Evolutionary conservation across 2,329 filamentous ascomycete species (phyloP).

Genomic region (Microdochium nivale): DNA sequence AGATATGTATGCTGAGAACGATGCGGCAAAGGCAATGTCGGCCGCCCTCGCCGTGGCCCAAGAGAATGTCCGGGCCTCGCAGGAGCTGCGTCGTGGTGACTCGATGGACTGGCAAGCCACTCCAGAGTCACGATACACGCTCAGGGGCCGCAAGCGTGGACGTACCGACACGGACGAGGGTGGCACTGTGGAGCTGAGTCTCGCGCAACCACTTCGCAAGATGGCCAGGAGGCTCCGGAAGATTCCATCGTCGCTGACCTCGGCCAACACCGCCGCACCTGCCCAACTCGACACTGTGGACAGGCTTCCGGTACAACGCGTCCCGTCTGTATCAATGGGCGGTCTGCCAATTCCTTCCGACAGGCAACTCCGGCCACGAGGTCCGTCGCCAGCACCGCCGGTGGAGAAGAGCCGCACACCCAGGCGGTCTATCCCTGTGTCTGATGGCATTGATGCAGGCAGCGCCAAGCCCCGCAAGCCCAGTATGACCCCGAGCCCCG

Average conservation of each 20-base stretch:
- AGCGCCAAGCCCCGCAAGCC: slow-evolving; percentile 10
- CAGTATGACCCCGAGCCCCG: slow-evolving; percentile 6
- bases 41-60: neutral
- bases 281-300: slow-evolving; percentile 9
- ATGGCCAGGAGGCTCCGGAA: slow-evolving; percentile 46
- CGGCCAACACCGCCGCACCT: slow-evolving; percentile 18
- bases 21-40: neutral
- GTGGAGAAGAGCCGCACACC: neutral
- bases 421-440: slow-evolving; percentile 1
- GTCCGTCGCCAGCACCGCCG: neutral
- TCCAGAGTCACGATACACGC: slow-evolving; percentile 11
- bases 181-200: slow-evolving; percentile 10
- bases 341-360: neutral
- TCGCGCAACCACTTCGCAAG: slow-evolving; percentile 20
- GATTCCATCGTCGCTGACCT: slow-evolving; percentile 24
- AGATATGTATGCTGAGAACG: neutral
- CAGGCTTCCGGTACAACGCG: neutral
- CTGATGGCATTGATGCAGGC: slow-evolving; percentile 5
- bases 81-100: slow-evolving; percentile 1
- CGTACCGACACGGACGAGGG: slow-evolving; percentile 27
- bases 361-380: neutral
- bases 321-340: neutral
- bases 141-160: slow-evolving; percentile 42
- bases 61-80: neutral
- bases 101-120: slow-evolving; percentile 4